Evolutionary conservation across 2,329 filamentous ascomycete species (phyloP).

Genomic region (Paracorniculantispora psalliotae): DNA sequence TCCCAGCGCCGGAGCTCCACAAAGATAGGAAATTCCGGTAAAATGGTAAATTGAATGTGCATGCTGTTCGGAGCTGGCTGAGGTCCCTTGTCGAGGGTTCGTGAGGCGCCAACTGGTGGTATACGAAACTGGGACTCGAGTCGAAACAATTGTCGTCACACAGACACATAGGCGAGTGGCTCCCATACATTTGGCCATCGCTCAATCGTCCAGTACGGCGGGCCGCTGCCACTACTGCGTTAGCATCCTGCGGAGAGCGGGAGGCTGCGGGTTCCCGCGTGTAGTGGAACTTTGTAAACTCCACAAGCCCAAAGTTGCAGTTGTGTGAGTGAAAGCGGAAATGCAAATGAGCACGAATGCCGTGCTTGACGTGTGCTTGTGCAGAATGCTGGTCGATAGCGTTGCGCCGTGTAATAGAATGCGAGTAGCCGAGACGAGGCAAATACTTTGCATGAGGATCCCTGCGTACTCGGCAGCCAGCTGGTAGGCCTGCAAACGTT

Average conservation of each 20-base stretch:
- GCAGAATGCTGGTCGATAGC: not conserved
- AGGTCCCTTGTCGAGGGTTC: not conserved
- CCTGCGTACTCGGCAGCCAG: not conserved
- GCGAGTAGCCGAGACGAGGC: not conserved
- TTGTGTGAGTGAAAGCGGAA: not conserved
- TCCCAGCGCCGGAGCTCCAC: conserved; percentile 4
- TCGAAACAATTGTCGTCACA: not conserved
- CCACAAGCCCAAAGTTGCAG: conserved; percentile 8
- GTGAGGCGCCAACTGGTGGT: not conserved
- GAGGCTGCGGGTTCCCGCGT: conserved; percentile 13
- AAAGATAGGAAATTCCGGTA: conserved; percentile 6
- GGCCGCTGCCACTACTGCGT: conserved; percentile 10
- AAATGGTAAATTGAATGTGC: not conserved
- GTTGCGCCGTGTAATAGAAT: not conserved
- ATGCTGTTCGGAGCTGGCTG: not conserved
- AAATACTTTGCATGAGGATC: not conserved
- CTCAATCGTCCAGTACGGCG: conserved; percentile 1
- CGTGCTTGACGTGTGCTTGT: not conserved
- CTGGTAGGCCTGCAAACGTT: not conserved
- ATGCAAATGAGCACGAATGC: not conserved
- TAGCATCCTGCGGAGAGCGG: conserved; percentile 6
- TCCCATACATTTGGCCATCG: not conserved
- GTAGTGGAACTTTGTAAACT: conserved; percentile 10
- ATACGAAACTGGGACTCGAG: not conserved
- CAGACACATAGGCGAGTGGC: not conserved